Evolutionary conservation across 176 grass and related monocot species (phyloP).

Genomic region (Musa acuminata): DNA sequence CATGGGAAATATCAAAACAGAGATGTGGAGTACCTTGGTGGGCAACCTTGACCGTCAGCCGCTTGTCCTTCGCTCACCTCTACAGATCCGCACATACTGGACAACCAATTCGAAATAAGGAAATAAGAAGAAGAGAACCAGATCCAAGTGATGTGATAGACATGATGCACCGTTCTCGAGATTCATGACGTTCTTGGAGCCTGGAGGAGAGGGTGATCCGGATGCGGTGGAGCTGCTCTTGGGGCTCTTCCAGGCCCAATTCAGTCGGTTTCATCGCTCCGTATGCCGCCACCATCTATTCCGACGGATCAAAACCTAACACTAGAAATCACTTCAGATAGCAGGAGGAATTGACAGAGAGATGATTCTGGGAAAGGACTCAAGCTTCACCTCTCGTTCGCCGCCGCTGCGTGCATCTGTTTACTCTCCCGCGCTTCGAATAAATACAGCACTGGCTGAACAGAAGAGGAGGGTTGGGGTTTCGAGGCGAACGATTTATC

Average conservation of each 20-base stretch:
- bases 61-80: neutral
- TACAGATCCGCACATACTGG: neutral
- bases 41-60: neutral
- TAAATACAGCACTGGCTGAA: neutral
- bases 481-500: neutral
- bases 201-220: constrained; percentile 2
- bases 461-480: neutral
- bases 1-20: neutral
- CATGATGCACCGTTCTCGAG: neutral
- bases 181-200: constrained; percentile 8
- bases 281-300: neutral
- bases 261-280: neutral
- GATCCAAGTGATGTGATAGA: neutral
- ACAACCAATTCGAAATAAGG: neutral
- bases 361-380: neutral
- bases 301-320: neutral
- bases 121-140: neutral
- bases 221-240: constrained; percentile 1
- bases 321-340: neutral
- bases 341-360: neutral
- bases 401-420: neutral
- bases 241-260: neutral
- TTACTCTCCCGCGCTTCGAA: neutral
- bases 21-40: constrained; percentile 3
- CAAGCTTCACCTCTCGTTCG: neutral